These are phyloP conservation scores for Moniliophthora roreri DNA, from an alignment of 1,284 basidiomycete genomes.

Conservation along the genomic window DNA sequence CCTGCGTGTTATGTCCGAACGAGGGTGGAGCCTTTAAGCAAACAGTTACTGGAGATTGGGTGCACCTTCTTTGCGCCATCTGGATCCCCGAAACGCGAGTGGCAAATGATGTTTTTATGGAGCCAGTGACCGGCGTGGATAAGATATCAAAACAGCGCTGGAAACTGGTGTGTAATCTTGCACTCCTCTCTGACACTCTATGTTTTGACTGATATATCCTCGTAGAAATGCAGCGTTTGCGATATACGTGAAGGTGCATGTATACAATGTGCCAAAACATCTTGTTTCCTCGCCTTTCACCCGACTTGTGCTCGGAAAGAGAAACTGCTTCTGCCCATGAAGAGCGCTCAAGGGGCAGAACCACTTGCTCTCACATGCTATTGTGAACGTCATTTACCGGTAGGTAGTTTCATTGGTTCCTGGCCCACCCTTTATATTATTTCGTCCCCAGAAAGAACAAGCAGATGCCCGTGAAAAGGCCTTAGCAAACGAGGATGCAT, in stretches of 20 bases:
- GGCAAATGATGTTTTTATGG: conserved; percentile 97
- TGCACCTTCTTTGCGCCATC: conserved; percentile 95
- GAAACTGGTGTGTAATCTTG: conserved; percentile 74
- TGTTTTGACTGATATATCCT: neutral
- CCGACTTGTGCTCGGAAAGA: conserved; percentile 91
- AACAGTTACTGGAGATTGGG: conserved; percentile 92
- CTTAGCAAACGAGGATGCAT: conserved; percentile 48
- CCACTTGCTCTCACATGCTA: conserved; percentile 72
- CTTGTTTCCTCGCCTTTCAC: conserved; percentile 94
- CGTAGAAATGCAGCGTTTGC: conserved; percentile 87
- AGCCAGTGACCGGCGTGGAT: conserved; percentile 92
- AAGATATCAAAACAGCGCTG: conserved; percentile 89
- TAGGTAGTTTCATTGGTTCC: conserved; percentile 36
- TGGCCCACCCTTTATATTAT: neutral
- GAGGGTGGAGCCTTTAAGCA: conserved; percentile 99
- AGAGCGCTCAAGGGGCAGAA: conserved; percentile 73
- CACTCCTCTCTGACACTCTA: neutral
- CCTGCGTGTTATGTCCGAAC: conserved; percentile 92
- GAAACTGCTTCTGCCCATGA: conserved; percentile 86
- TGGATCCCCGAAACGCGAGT: conserved; percentile 97
- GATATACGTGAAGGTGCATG: conserved; percentile 85
- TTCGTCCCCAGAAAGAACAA: conserved; percentile 58
- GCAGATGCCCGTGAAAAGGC: conserved; percentile 59
- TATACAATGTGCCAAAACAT: conserved; percentile 93
- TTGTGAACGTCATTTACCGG: conserved; percentile 89